Conservation (phyloP, 2,329 filamentous ascomycete species). For the Scleromitrula shiraiana region DNA sequence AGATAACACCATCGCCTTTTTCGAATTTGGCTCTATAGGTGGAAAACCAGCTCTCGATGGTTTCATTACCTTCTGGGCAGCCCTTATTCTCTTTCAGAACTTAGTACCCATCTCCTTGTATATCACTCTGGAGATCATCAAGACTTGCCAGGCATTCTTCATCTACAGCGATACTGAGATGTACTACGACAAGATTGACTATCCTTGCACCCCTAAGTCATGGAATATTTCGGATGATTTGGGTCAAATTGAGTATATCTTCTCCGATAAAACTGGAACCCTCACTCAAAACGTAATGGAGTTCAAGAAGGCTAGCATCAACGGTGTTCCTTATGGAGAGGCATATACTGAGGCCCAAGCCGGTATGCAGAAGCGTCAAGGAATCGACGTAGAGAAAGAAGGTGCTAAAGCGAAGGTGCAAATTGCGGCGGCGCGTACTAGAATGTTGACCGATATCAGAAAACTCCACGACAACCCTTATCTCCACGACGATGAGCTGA, state of each 20-base stretch:
- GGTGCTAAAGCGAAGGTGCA: constrained; percentile 62
- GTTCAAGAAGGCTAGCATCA: constrained; percentile 97
- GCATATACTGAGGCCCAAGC: constrained; percentile 96
- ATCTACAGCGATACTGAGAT: constrained; percentile 94
- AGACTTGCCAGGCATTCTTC: constrained; percentile 88
- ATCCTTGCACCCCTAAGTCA: constrained; percentile 91
- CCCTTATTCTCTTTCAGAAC: constrained; percentile 92
- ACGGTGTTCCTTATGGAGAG: constrained; percentile 92
- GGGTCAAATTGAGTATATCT: constrained; percentile 98
- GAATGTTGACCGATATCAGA: constrained; percentile 65
- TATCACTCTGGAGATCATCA: constrained; percentile 93
- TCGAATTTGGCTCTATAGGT: constrained; percentile 81
- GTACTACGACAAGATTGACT: constrained; percentile 93
- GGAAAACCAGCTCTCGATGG: constrained; percentile 69
- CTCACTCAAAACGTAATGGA: constrained; percentile 95
- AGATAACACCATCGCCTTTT: constrained; percentile 68
- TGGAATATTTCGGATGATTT: constrained; percentile 99
- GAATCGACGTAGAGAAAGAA: constrained; percentile 79
- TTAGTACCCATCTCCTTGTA: constrained; percentile 97
- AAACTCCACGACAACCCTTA: constrained; percentile 83
- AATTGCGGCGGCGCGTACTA: constrained; percentile 68
- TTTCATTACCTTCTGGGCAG: constrained; percentile 95
- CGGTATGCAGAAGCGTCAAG: constrained; percentile 88
- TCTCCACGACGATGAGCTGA: constrained; percentile 79
- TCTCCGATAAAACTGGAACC: constrained; percentile 89